Base-by-base conservation (phyloP, 352 stramenopile genomes). In the Globisporangium heterothallicum region DNA sequence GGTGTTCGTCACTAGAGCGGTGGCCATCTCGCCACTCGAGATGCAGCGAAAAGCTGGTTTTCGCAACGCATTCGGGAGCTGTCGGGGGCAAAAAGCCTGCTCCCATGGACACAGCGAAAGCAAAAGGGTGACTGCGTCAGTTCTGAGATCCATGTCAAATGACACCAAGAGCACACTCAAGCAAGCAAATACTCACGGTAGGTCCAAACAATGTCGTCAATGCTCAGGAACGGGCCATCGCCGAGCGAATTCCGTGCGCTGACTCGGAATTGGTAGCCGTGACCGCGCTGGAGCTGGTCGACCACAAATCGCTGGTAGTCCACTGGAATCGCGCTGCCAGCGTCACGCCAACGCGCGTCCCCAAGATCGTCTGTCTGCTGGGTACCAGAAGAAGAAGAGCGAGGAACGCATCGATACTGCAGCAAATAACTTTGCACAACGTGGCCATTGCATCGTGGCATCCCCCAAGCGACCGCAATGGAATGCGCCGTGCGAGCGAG, bases 361-460 rank as follows among this genome's bases (percentile, higher is more conserved):
- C n/a, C 34, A 18, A 8, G 4, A 12, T 52, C 42, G 13, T 12
- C n/a, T 14, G 0, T n/a, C 43, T 30, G 8, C 12, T 18, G 4
- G 21, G 4, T 21, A 22, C 13, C 9, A 38, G 6, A 10, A 7
- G 10, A 3, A 9, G 6, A 13, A n/a, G 8, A 21, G 0, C 18
- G 1, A 10, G 32, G 12, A 1, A 9, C 19, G 14, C 35, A 43
- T 16, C 53, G 43, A 8, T 57, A 59, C 41, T 71, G 49, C 6
- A 71, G 46, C 18, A 16, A 8, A 19, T 63, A 71, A 32, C 40
- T 58, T 2, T 51, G 9, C 6, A 71, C 59, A n/a, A 53, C 69
- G 38, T 75, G 63, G 2, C 74, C 74, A 53, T 84, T 86, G 43
- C 71, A 86, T 4, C 70, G 68, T 0, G 74, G 74, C 14, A 68